These are phyloP conservation scores for Oryza glaberrima DNA, from an alignment of 176 grass and related monocot genomes.

Conservation along the genomic window DNA sequence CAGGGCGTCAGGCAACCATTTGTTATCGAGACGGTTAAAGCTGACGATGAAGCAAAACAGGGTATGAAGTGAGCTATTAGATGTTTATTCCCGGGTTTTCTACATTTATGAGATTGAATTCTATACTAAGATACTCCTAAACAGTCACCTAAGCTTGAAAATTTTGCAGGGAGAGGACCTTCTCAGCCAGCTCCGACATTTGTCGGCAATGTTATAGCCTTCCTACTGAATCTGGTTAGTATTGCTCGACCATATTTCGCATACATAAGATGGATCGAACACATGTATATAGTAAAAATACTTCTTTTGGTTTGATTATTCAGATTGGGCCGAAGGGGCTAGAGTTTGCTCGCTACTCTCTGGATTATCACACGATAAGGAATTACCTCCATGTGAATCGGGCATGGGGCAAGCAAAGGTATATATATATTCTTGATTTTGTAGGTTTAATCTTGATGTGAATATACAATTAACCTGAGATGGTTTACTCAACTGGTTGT, in stretches of 20 bases:
- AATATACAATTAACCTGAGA: background rate
- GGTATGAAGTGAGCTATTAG: conserved; percentile 43
- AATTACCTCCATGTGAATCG: conserved; percentile 90
- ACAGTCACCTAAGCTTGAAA: background rate
- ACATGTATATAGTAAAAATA: background rate
- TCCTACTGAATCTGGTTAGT: conserved; percentile 78
- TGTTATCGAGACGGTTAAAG: conserved; percentile 95
- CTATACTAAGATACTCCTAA: background rate
- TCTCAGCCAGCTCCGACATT: conserved; percentile 75
- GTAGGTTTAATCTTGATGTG: background rate
- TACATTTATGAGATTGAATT: background rate
- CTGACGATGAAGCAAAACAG: conserved; percentile 89
- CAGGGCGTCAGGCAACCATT: conserved; percentile 82
- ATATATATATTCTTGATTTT: background rate
- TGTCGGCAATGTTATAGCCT: conserved; percentile 81
- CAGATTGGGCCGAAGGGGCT: conserved; percentile 94
- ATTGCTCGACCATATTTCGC: background rate
- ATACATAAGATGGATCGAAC: background rate
- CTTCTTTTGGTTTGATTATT: background rate
- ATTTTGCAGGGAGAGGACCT: conserved; percentile 77
- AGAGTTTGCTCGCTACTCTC: conserved; percentile 95
- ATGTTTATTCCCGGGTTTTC: background rate
- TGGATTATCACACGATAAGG: conserved; percentile 93
- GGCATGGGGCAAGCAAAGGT: conserved; percentile 81
- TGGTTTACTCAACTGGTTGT: background rate